Evolutionary conservation across 2,329 filamentous ascomycete species (phyloP).

Genomic region (Pestalotiopsis sp.): DNA sequence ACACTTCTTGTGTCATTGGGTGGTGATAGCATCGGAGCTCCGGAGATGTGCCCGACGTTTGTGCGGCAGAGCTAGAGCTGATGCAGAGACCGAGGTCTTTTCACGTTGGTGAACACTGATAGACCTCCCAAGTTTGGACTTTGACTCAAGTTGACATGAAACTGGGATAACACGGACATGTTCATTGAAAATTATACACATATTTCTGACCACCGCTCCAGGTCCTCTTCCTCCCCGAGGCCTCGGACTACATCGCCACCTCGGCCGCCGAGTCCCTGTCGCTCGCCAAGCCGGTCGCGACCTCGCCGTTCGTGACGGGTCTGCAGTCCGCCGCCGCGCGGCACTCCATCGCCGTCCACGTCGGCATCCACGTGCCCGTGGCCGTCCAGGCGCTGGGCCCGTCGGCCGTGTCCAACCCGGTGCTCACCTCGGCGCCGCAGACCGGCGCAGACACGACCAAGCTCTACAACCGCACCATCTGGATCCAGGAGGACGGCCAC

Average conservation of each 20-base stretch:
- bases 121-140: no score
- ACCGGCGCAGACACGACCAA: no score
- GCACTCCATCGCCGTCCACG: conserved; percentile 73
- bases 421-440: conserved; percentile 9
- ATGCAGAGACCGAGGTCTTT: no score
- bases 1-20: not conserved
- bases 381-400: conserved; percentile 34
- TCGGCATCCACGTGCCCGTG: conserved; percentile 82
- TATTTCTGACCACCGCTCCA: conserved; percentile 31
- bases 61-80: not conserved
- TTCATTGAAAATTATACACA: not conserved
- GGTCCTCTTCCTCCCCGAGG: conserved; percentile 90
- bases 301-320: conserved; percentile 76
- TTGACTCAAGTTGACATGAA: no score
- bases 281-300: conserved; percentile 67
- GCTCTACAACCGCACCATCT: conserved; percentile 57
- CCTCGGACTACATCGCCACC: conserved; percentile 82
- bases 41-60: not conserved
- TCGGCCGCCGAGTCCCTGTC: conserved; percentile 69
- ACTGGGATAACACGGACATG: not conserved
- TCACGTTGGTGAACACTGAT: no score
- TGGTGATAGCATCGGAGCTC: not conserved
- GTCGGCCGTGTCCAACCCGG: not conserved
- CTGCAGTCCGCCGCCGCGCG: conserved; percentile 69
- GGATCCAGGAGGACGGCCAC: conserved; percentile 47